Percentiles rank a stretch among this genome's conserved stretches.
Conservation (phyloP, 2,329 filamentous ascomycete species). For the Trichophyton simii region DNA sequence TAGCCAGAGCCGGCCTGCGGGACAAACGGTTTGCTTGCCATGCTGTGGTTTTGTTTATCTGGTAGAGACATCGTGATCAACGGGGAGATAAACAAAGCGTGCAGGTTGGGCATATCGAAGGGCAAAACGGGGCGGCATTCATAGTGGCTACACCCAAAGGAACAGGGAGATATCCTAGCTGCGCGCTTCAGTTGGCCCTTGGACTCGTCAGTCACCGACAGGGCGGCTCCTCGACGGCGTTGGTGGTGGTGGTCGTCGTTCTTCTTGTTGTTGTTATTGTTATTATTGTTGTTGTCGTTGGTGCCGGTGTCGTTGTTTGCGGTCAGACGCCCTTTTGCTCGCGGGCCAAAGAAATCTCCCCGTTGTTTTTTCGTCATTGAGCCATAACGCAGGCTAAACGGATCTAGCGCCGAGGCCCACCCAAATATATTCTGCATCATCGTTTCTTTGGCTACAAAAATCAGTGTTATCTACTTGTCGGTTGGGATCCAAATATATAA, state of each 20-base stretch:
- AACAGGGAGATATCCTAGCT: background rate
- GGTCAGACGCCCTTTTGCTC: background rate
- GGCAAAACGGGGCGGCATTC: conserved; percentile 19
- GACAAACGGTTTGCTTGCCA: conserved; percentile 48
- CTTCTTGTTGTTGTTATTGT: no score
- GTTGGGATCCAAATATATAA: background rate
- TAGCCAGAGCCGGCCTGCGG: conserved; percentile 49
- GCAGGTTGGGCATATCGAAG: conserved; percentile 37
- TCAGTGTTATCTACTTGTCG: background rate
- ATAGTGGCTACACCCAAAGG: conserved; percentile 24
- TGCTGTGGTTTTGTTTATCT: conserved; percentile 41
- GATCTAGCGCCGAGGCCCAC: background rate
- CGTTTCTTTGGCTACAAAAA: background rate
- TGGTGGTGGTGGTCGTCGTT: background rate
- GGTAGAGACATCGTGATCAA: conserved; percentile 33
- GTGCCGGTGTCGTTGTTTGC: background rate
- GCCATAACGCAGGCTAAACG: background rate
- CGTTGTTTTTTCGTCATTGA: background rate
- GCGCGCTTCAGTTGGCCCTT: background rate
- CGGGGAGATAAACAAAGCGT: conserved; percentile 21
- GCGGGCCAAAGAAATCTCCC: background rate
- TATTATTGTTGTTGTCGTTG: background rate
- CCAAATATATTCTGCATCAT: background rate
- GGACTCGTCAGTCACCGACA: background rate
- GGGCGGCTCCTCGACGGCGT: background rate